phyloP scores from a whole-genome alignment of 176 grass and related monocot genomes.

The Avena insularis region DNA sequence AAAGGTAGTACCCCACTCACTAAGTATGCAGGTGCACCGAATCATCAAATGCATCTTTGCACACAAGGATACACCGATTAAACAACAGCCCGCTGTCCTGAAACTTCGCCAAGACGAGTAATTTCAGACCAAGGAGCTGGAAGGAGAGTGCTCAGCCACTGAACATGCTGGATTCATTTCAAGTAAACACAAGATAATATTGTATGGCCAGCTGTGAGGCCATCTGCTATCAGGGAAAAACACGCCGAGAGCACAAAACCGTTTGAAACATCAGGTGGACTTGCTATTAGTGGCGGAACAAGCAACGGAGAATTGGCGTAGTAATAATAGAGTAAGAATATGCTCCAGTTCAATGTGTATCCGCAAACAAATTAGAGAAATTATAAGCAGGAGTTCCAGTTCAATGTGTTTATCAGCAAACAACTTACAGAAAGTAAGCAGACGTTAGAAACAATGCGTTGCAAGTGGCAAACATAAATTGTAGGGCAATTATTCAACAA shows the following conservation, averaged over 20 bases:
- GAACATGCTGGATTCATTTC: conserved; percentile 11
- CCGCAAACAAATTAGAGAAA: no score
- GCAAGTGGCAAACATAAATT: neutral
- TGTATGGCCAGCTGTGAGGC: conserved; percentile 11
- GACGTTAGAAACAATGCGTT: neutral
- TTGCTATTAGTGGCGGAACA: neutral
- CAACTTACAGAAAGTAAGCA: neutral
- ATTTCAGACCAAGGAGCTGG: conserved; percentile 19
- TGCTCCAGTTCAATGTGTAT: no score
- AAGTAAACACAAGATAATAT: neutral
- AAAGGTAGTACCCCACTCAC: neutral
- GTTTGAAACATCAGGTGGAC: neutral
- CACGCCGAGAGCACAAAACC: neutral
- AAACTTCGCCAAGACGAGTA: conserved; percentile 27
- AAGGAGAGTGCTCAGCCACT: neutral
- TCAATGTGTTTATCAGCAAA: neutral
- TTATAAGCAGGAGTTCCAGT: neutral
- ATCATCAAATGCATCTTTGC: conserved; percentile 37
- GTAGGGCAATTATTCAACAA: neutral
- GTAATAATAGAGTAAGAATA: no score
- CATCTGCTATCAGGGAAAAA: neutral
- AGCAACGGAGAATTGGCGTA: neutral
- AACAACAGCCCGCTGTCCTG: conserved; percentile 2
- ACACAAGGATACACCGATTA: conserved; percentile 22
- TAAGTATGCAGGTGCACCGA: neutral